Evolutionary conservation across 257 asterid genomes (phyloP).

Genomic region (Vinca minor): DNA sequence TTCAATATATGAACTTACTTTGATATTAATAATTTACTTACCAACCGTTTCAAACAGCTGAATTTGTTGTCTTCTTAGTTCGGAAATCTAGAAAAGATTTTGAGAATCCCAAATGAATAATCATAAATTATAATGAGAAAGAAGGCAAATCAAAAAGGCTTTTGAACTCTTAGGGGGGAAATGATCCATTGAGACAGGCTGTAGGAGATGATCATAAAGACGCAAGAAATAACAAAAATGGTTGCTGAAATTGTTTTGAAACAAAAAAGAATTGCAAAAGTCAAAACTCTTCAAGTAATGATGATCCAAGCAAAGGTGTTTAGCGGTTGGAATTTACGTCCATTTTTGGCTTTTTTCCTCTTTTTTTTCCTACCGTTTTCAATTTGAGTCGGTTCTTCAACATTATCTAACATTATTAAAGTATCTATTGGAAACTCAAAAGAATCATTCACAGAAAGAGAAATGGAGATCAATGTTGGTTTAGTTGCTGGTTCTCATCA

Average conservation of each 20-base stretch:
- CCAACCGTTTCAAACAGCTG: no score
- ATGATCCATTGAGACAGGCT: neutral
- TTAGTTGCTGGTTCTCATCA: conserved; percentile 18
- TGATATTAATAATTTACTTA: no score
- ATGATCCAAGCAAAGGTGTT: neutral
- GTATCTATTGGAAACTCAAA: neutral
- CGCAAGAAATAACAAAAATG: neutral
- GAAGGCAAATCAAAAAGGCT: neutral
- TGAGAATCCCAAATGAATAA: neutral
- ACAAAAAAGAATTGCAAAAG: neutral
- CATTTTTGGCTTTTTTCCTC: neutral
- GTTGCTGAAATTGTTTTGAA: neutral
- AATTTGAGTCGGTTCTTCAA: no score
- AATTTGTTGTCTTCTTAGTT: no score
- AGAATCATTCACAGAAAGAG: neutral
- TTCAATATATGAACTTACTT: no score
- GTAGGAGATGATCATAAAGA: neutral
- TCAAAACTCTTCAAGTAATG: neutral
- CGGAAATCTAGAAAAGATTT: neutral
- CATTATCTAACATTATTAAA: no score
- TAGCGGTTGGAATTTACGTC: neutral
- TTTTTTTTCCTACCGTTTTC: neutral
- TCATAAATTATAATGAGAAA: neutral
- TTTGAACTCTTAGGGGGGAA: neutral
- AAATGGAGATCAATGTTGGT: conserved; percentile 2